Conservation (phyloP, 768 basidiomycete species). For the Auriculariales sp. region DNA sequence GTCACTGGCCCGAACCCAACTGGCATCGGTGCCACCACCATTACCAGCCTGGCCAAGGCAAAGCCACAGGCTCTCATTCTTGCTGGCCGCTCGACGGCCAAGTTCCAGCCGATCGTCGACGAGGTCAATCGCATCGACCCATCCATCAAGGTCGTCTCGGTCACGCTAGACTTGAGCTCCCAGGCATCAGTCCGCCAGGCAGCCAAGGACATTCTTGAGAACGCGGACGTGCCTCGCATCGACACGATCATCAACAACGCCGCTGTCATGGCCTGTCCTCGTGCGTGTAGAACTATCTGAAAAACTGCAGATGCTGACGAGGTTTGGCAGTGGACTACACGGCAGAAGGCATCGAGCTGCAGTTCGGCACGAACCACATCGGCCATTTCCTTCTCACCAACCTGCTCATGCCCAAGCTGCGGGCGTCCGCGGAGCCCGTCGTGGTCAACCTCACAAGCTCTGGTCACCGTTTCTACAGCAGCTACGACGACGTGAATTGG, state of each 20-base stretch:
- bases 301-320: too few relatives aligned
- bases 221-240: not conserved
- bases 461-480: conserved; percentile 23
- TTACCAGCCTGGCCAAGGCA: not conserved
- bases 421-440: conserved; percentile 18
- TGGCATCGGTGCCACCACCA: not conserved
- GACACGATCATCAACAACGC: conserved; percentile 6
- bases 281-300: too few relatives aligned
- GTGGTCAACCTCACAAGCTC: conserved; percentile 25
- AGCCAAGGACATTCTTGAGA: conserved; percentile 1
- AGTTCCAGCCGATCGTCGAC: not conserved
- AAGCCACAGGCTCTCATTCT: not conserved
- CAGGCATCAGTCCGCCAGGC: conserved; percentile 1
- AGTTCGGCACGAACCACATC: conserved; percentile 21
- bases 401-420: conserved; percentile 24
- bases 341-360: not conserved
- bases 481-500: conserved; percentile 13
- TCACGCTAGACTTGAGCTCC: not conserved
- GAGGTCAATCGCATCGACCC: not conserved
- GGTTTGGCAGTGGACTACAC: too few relatives aligned
- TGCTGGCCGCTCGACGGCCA: not conserved
- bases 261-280: not conserved
- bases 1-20: not conserved
- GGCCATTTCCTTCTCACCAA: conserved; percentile 28
- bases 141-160: not conserved